Conservation (phyloP, 2,329 filamentous ascomycete genomes). For the Fusarium penzigii region DNA sequence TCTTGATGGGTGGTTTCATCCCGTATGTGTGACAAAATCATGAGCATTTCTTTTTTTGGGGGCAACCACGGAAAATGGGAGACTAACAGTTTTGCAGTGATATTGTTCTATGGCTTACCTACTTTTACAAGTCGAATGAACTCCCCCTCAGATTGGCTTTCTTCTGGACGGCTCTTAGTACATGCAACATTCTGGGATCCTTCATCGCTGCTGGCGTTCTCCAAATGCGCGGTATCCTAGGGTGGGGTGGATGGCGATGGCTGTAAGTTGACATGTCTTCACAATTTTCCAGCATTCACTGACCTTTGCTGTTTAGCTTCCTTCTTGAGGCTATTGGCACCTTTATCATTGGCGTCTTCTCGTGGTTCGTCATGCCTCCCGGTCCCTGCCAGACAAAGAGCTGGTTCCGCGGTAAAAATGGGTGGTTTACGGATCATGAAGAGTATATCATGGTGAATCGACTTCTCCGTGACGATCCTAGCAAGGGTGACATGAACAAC, state of each 20-base stretch:
- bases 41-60: background rate
- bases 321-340: slow-evolving; percentile 52
- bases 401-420: slow-evolving; percentile 58
- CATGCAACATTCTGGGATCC: slow-evolving; percentile 53
- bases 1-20: slow-evolving; percentile 53
- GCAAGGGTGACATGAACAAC: slow-evolving; percentile 63
- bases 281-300: background rate
- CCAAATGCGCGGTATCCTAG: slow-evolving; percentile 38
- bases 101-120: slow-evolving; percentile 68
- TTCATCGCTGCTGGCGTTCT: slow-evolving; percentile 47
- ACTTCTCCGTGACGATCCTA: slow-evolving; percentile 60
- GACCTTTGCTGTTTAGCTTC: slow-evolving; percentile 33
- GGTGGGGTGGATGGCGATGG: slow-evolving; percentile 43
- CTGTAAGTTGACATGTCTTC: slow-evolving; percentile 25
- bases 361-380: slow-evolving; percentile 47
- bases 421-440: slow-evolving; percentile 63
- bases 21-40: too few species aligned
- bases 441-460: slow-evolving; percentile 65
- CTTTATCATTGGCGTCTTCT: slow-evolving; percentile 44
- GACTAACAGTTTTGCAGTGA: slow-evolving; percentile 19
- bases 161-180: slow-evolving; percentile 71
- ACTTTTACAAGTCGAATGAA: slow-evolving; percentile 74
- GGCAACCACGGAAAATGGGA: background rate
- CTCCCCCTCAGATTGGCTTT: slow-evolving; percentile 63
- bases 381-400: slow-evolving; percentile 52